Evolutionary conservation across 371 early-diverging fungal species (phyloP).

Genomic region (Mucor sp.): DNA sequence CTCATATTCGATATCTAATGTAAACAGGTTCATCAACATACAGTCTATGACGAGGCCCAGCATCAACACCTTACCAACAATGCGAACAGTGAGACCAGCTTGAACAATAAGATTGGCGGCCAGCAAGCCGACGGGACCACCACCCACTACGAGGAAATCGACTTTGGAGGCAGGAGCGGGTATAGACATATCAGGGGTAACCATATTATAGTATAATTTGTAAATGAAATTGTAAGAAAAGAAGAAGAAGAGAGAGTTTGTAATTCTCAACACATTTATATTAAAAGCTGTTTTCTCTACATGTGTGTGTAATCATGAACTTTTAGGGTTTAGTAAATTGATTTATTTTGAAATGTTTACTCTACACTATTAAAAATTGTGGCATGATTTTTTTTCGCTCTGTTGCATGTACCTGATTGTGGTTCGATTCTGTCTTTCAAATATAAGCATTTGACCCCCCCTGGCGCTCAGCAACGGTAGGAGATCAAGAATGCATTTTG

Average conservation of each 20-base stretch:
- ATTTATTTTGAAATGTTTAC: neutral
- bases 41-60: neutral
- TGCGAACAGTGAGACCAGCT: conserved; percentile 40
- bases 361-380: neutral
- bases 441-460: neutral
- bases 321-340: neutral
- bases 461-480: conserved; percentile 30
- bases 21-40: neutral
- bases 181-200: conserved; percentile 16
- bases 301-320: neutral
- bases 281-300: neutral
- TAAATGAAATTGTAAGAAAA: conserved; percentile 7
- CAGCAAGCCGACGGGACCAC: conserved; percentile 49
- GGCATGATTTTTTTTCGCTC: conserved; percentile 3
- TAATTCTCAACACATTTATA: neutral
- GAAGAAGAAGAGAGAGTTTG: conserved; percentile 9
- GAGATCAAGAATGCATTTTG: neutral
- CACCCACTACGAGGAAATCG: conserved; percentile 49
- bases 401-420: neutral
- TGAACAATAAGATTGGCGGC: conserved; percentile 43
- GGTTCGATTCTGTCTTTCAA: conserved; percentile 1
- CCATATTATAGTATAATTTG: conserved; percentile 11
- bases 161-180: conserved; percentile 29
- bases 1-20: conserved; percentile 41
- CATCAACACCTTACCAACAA: conserved; percentile 32